phyloP scores from a whole-genome alignment of 495 filamentous ascomycete species.

The Immersiella caudata region DNA sequence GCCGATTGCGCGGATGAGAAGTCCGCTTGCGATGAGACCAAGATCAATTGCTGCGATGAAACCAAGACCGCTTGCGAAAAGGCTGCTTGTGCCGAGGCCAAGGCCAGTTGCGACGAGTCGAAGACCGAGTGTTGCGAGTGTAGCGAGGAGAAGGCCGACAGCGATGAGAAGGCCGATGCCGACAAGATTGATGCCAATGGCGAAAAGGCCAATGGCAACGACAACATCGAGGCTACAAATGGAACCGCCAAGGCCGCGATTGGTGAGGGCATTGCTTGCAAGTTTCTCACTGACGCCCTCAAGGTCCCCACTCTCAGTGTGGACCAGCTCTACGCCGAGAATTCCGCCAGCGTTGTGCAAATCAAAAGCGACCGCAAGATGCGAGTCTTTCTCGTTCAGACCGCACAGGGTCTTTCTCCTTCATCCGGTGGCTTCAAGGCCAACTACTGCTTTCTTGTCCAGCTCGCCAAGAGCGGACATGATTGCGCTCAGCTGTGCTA shows the following conservation, averaged over 20 bases:
- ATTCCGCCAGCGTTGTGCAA: neutral
- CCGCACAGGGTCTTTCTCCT: slow-evolving; percentile 36
- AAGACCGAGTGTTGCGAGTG: too few relatives aligned
- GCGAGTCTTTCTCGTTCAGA: slow-evolving; percentile 39
- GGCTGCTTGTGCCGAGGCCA: too few relatives aligned
- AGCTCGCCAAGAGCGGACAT: slow-evolving; percentile 26
- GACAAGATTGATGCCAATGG: too few relatives aligned
- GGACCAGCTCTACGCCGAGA: neutral
- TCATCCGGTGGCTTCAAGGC: slow-evolving; percentile 41
- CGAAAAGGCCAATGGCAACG: neutral
- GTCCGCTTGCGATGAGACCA: too few relatives aligned
- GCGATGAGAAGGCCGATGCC: too few relatives aligned
- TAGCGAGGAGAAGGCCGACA: too few relatives aligned
- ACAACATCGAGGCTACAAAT: neutral
- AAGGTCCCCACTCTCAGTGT: neutral
- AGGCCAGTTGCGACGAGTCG: too few relatives aligned
- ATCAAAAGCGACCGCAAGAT: slow-evolving; percentile 15
- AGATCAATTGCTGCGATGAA: too few relatives aligned
- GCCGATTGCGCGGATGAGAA: too few relatives aligned
- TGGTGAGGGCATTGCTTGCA: too few relatives aligned
- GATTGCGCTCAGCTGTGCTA: slow-evolving; percentile 35
- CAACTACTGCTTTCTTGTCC: slow-evolving; percentile 33
- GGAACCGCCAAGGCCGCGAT: neutral
- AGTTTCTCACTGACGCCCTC: neutral
- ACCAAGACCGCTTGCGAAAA: neutral